A percentile compares a stretch with the other conserved stretches of the same genome.
phyloP scores from a whole-genome alignment of 305 asterid species.

The Fraxinus angustifolia region DNA sequence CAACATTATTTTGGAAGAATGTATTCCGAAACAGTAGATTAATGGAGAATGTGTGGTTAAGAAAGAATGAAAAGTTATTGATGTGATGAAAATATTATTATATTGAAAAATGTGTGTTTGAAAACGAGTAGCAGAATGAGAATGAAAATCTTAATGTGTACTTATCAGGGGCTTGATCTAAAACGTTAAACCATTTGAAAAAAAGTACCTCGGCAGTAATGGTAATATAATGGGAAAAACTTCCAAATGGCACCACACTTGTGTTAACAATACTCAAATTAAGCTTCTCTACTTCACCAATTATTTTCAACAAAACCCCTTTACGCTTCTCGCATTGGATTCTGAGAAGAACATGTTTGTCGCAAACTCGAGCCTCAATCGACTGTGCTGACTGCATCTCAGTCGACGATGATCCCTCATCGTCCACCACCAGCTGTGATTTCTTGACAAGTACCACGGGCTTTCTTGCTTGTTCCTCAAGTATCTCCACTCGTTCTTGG shows the following conservation, averaged over 20 bases:
- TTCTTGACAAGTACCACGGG: constrained; percentile 11
- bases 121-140: no score
- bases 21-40: no score
- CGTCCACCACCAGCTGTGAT: neutral
- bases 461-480: constrained; percentile 7
- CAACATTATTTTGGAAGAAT: no score
- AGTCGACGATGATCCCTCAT: neutral
- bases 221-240: constrained; percentile 20
- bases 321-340: constrained; percentile 21
- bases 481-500: neutral
- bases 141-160: no score
- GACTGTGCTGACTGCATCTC: constrained; percentile 8
- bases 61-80: no score
- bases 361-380: constrained; percentile 29
- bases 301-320: constrained; percentile 19
- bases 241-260: constrained; percentile 17
- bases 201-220: neutral
- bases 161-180: no score
- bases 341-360: constrained; percentile 20
- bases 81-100: no score
- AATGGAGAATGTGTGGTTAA: no score
- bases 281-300: constrained; percentile 25
- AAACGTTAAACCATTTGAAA: no score
- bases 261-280: constrained; percentile 21
- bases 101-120: no score